phyloP scores from a whole-genome alignment of 75 land plant genomes.

The Pinus tabuliformis region DNA sequence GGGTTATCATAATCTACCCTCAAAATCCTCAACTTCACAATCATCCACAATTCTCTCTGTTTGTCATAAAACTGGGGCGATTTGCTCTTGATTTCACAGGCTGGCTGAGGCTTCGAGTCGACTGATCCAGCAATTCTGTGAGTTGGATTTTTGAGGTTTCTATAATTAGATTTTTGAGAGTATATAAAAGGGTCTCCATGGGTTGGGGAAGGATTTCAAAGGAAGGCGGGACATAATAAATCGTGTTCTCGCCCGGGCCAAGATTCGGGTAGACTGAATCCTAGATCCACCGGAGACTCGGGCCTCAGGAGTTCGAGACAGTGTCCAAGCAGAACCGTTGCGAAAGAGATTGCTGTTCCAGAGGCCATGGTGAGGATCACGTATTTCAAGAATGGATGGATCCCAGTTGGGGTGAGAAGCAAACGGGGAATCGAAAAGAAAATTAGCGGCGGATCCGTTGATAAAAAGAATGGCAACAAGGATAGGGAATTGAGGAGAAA shows the following conservation, averaged over 20 bases:
- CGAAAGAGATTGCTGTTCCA: neutral
- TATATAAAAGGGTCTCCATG: neutral
- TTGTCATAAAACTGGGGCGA: too few species aligned
- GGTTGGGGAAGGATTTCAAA: neutral
- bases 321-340: neutral
- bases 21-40: too few species aligned
- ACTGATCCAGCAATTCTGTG: too few species aligned
- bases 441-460: neutral
- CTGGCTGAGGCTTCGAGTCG: too few species aligned
- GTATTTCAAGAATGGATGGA: neutral
- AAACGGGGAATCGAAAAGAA: too few species aligned
- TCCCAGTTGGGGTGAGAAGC: neutral
- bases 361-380: slow-evolving; percentile 4
- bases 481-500: too few species aligned
- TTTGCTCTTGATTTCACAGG: too few species aligned
- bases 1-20: too few species aligned
- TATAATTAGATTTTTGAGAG: too few species aligned
- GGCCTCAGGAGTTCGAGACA: slow-evolving; percentile 8
- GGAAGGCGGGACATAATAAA: slow-evolving; percentile 1
- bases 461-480: neutral
- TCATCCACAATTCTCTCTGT: too few species aligned
- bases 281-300: neutral
- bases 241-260: neutral
- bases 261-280: neutral
- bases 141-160: neutral